Base-by-base conservation (phyloP, 2,329 filamentous ascomycete species). In the Sphaceloma murrayae region DNA sequence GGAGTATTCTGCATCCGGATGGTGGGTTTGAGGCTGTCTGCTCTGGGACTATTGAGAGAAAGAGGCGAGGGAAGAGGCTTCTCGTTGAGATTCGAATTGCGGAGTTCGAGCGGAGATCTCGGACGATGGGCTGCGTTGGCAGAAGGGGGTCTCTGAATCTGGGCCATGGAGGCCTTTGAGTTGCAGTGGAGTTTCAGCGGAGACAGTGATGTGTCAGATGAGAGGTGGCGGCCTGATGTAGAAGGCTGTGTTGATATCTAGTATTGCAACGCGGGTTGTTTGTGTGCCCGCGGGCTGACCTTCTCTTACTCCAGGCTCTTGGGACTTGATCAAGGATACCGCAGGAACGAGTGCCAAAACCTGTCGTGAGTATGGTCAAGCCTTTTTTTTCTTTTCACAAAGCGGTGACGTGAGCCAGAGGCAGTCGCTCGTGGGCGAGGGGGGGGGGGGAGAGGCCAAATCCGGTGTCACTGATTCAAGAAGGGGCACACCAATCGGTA, bases 101-200 rank as follows among this genome's bases (percentile, higher is more conserved):
- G 45, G 13, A 42, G 33, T 43, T 44, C 32, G 30, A 34, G 43
- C 19, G 43, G 34, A 8, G 39, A 38, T 43, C 34, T 32, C 17
- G 36, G 44, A 26, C 17, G 24, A 26, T 56, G 56, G 31, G 49
- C 54, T 38, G 55, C 53, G 43, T 42, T 30, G 18, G 33, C 36
- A 33, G 43, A 44, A 39, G 59, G 57, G 54, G 49, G 43, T 9
- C 80, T 80, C 76, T 76, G 75, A 64, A 70, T 76, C 52, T 74
- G 75, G 51, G 68, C 75, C 60, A 43, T 48, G 31, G 36, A 53
- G 26, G 13, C 22, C 36, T 26, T 40, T 40, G 22, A 14, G 36
- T 22, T 40, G 22, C 16, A 22, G 17, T 16, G 31, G 34, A 14
- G 36, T 40, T 40, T 40, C 36, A 40, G 36, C 19, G 22, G 13